Evolutionary conservation across 805 yeast species (phyloP).

Genomic region (Lipomyces orientalis): DNA sequence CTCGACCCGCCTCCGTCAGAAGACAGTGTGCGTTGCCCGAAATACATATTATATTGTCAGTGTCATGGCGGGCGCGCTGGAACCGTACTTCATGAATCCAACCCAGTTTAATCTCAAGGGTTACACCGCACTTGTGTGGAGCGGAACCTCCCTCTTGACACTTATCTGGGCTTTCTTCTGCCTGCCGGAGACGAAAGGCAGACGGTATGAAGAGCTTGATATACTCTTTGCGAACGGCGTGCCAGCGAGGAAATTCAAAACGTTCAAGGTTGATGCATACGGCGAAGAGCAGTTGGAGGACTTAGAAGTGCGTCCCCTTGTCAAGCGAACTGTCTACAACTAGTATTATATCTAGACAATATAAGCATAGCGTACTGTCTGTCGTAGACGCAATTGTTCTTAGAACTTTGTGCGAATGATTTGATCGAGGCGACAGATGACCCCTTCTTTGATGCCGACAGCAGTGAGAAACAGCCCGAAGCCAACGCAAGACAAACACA

Average conservation of each 20-base stretch:
- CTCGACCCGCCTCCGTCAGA: conserved; percentile 51
- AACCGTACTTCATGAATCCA: conserved; percentile 59
- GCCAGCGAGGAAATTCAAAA: conserved; percentile 42
- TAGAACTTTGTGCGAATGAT: too few relatives aligned
- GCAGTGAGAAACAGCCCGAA: too few relatives aligned
- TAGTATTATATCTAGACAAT: too few relatives aligned
- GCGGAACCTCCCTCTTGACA: conserved; percentile 46
- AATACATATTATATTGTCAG: conserved; percentile 40
- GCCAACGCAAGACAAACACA: too few relatives aligned
- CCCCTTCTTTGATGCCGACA: too few relatives aligned
- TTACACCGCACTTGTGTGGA: conserved; percentile 57
- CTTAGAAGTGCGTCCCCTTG: not conserved
- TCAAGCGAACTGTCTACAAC: not conserved
- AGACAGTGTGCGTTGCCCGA: conserved; percentile 52
- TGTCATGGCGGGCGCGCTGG: conserved; percentile 36
- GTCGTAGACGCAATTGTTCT: too few relatives aligned
- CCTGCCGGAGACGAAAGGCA: conserved; percentile 63
- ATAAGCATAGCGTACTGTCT: too few relatives aligned
- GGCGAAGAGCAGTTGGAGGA: conserved; percentile 1
- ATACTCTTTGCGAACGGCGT: conserved; percentile 52
- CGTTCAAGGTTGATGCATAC: conserved; percentile 33
- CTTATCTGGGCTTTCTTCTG: conserved; percentile 56
- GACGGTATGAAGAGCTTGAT: conserved; percentile 67
- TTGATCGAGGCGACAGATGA: too few relatives aligned
- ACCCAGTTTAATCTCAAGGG: conserved; percentile 54